Base-by-base conservation (phyloP, 352 stramenopile genomes). In the Pythium myriotylum region DNA sequence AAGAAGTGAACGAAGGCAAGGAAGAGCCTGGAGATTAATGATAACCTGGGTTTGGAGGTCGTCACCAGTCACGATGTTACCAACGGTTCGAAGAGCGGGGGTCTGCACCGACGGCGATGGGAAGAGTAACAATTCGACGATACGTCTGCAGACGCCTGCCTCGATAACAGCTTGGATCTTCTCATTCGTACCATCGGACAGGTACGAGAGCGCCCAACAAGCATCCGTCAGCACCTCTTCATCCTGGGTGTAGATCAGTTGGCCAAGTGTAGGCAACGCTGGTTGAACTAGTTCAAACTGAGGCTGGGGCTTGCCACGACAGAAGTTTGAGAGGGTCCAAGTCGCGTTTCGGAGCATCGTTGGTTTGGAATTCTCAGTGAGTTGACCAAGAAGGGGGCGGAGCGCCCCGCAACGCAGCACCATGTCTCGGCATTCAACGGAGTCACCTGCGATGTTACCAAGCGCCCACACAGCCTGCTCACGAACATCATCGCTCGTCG, bases 301-400 rank as follows among this genome's bases (percentile, higher is more conserved):
- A 33, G 85, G 84, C 59, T 90, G 77, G 2, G 84, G 86, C 58
- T 92, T 92, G 57, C 84, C 86, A 58, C 98, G 86, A 75, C 97
- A 99, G 67, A 99, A 99, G 79, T 99, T 99, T 17, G 91, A 98
- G 22, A 99, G 84, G 24, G 97, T 99, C 98, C 97, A 99, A 7
- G 97, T 99, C 22, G 96, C 97, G 77, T 99, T 99, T 56, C 97
- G 89, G 49, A 99, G 88, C 93, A 99, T 99, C 54, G 88, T 96
- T 24, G 98, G 72, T 73, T 99, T 99, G 23, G 92, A 96, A 57
- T 98, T 92, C 70, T 98, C 81, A 56, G 96, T 96, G 33, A 99
- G 82, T 54, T 99, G 95, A 65, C 94, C 77, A 51, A 99, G 87
- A 26, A 99, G 82, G 13, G 96, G 94, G 50, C 90, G 82, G 77